Conservation (phyloP, 768 basidiomycete genomes). For the Pulveroboletus ravenelii region DNA sequence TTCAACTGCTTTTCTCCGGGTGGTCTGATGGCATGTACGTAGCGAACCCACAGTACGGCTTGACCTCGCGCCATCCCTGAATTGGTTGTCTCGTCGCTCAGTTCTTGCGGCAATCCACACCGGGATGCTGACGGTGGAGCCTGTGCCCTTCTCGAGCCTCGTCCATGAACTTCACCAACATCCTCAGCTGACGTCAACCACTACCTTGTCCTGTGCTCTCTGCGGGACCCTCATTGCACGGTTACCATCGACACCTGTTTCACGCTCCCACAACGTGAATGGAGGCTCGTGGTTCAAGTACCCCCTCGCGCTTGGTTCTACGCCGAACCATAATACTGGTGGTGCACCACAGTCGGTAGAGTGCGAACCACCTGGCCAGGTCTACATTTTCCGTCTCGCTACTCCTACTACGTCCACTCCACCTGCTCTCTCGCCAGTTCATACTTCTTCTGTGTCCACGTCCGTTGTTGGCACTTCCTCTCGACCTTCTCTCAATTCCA, state of each 20-base stretch:
- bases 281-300: conserved; percentile 60
- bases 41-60: conserved; percentile 88
- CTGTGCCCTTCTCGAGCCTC: conserved; percentile 59
- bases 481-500: conserved; percentile 18
- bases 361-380: conserved; percentile 36
- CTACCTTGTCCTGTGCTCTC: conserved; percentile 67
- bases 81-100: conserved; percentile 87
- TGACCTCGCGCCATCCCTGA: conserved; percentile 89
- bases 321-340: conserved; percentile 12
- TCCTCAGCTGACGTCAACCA: conserved; percentile 42
- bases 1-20: neutral
- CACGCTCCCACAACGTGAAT: conserved; percentile 40
- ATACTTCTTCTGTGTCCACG: conserved; percentile 30
- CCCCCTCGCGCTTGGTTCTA: conserved; percentile 34
- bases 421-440: conserved; percentile 16
- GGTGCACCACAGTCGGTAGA: conserved; percentile 31
- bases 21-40: conserved; percentile 8
- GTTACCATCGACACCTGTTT: conserved; percentile 34
- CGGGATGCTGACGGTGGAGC: conserved; percentile 86
- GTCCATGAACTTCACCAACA: conserved; percentile 47
- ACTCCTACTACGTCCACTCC: conserved; percentile 25
- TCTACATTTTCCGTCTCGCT: conserved; percentile 67
- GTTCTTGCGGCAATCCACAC: conserved; percentile 81
- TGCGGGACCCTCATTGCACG: conserved; percentile 58
- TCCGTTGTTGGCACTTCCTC: conserved; percentile 27